A percentile compares a stretch with the other conserved stretches of the same genome.
Conservation (phyloP, 768 basidiomycete species). For the Phlebiopsis gigantea region DNA sequence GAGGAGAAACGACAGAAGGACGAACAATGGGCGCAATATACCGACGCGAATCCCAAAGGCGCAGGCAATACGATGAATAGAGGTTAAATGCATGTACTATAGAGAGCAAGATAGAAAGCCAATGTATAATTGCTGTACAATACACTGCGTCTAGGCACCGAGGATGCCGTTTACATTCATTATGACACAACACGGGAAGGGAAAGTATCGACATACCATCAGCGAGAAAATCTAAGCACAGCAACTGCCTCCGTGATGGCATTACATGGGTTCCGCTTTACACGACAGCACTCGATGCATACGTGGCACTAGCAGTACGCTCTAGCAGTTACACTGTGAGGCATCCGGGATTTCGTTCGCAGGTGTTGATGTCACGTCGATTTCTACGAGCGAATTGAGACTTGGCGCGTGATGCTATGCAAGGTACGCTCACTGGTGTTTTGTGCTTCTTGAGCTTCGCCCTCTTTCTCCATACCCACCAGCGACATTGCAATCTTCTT, state of each 20-base stretch:
- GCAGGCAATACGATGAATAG: slow-evolving; percentile 98
- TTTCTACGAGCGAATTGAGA: slow-evolving; percentile 47
- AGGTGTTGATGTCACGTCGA: slow-evolving; percentile 79
- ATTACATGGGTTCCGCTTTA: background rate
- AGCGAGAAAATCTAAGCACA: background rate
- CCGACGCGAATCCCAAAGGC: slow-evolving; percentile 80
- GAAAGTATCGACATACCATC: background rate
- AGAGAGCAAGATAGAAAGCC: background rate
- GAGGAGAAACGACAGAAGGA: slow-evolving; percentile 82
- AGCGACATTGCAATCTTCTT: slow-evolving; percentile 99
- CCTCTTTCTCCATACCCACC: slow-evolving; percentile 91
- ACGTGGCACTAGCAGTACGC: background rate
- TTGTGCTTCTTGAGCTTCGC: slow-evolving; percentile 40
- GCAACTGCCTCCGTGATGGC: background rate
- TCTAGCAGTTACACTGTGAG: slow-evolving; percentile 78
- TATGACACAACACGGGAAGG: background rate
- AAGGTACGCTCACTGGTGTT: slow-evolving; percentile 36
- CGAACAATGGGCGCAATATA: slow-evolving; percentile 88
- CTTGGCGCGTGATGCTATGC: background rate
- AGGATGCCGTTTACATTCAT: slow-evolving; percentile 1
- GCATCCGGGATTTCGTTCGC: slow-evolving; percentile 76
- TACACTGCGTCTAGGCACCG: slow-evolving; percentile 5
- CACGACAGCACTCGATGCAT: background rate
- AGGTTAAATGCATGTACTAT: slow-evolving; percentile 43
- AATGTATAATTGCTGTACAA: slow-evolving; percentile 9